Conservation (phyloP, 2,329 filamentous ascomycete genomes). For the Echinosphaeria canescens region DNA sequence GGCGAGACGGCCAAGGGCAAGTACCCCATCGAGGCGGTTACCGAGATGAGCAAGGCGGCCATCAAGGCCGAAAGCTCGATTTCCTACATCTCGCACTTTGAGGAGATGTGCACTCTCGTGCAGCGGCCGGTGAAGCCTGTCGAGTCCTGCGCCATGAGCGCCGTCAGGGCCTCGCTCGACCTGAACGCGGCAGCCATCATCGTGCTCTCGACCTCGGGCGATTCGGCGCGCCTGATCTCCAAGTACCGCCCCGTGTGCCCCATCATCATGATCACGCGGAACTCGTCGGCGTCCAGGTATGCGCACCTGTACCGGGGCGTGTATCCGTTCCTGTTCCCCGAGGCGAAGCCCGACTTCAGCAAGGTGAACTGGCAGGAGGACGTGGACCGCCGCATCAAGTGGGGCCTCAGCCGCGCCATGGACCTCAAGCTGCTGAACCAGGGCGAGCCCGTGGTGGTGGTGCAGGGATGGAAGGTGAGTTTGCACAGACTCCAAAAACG, state of each 20-base stretch:
- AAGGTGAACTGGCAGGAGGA: slow-evolving; percentile 96
- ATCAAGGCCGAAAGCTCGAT: slow-evolving; percentile 94
- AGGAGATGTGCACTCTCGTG: slow-evolving; percentile 74
- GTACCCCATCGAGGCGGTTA: slow-evolving; percentile 82
- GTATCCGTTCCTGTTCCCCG: slow-evolving; percentile 89
- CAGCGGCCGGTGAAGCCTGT: slow-evolving; percentile 61
- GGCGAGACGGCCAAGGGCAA: slow-evolving; percentile 96
- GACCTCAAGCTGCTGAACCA: slow-evolving; percentile 54
- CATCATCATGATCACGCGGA: slow-evolving; percentile 98
- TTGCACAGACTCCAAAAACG: too few species aligned
- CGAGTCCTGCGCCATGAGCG: slow-evolving; percentile 94
- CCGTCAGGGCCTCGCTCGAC: slow-evolving; percentile 86
- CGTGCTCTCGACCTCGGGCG: slow-evolving; percentile 86
- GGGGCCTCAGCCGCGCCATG: slow-evolving; percentile 77
- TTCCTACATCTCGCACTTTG: slow-evolving; percentile 89
- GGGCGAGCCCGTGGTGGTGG: slow-evolving; percentile 59
- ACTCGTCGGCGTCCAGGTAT: slow-evolving; percentile 64
- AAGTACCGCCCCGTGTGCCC: slow-evolving; percentile 98
- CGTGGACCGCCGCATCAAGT: slow-evolving; percentile 93
- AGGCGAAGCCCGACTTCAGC: slow-evolving; percentile 86
- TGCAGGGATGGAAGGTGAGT: slow-evolving; percentile 60
- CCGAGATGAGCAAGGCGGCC: slow-evolving; percentile 97
- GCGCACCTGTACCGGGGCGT: slow-evolving; percentile 93
- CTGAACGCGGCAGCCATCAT: slow-evolving; percentile 93
- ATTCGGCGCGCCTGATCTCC: slow-evolving; percentile 83